Evolutionary conservation across 106 monocot genomes (phyloP).

Genomic region (Platanthera zijinensis): DNA sequence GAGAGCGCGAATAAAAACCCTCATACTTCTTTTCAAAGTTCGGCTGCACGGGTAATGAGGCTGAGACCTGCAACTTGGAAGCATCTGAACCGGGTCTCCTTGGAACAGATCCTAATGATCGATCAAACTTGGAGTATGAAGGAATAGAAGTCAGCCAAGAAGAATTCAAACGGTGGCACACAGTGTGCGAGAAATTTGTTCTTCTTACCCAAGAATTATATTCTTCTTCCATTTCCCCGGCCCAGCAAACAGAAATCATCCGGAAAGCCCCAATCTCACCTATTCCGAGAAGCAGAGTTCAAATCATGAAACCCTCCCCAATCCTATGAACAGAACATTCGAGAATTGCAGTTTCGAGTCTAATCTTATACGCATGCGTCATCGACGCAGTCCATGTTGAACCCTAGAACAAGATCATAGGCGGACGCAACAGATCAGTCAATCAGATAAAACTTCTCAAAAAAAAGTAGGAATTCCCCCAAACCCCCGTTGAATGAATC

Average conservation of each 20-base stretch:
- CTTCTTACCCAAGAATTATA: not conserved
- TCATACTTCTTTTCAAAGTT: not conserved
- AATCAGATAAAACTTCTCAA: too few relatives aligned
- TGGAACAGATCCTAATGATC: not conserved
- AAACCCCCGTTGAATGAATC: too few relatives aligned
- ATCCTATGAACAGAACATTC: too few relatives aligned
- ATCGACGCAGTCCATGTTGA: too few relatives aligned
- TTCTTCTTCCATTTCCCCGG: not conserved
- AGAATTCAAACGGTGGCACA: not conserved
- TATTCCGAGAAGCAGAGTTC: too few relatives aligned
- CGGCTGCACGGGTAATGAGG: conserved; percentile 15
- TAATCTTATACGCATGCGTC: too few relatives aligned
- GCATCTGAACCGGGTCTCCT: not conserved
- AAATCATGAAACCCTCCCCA: too few relatives aligned
- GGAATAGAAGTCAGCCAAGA: not conserved
- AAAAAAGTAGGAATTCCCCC: too few relatives aligned
- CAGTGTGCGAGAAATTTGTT: not conserved
- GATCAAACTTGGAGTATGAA: not conserved
- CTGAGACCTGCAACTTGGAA: conserved; percentile 12
- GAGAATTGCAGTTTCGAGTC: too few relatives aligned
- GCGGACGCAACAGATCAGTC: too few relatives aligned
- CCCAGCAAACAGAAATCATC: not conserved
- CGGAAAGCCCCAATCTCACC: too few relatives aligned
- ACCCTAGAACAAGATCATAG: too few relatives aligned
- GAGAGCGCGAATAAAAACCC: not conserved